Evolutionary conservation across 192 early-diverging fungal genomes (phyloP).

Genomic region (Pilobolus umbonatus): DNA sequence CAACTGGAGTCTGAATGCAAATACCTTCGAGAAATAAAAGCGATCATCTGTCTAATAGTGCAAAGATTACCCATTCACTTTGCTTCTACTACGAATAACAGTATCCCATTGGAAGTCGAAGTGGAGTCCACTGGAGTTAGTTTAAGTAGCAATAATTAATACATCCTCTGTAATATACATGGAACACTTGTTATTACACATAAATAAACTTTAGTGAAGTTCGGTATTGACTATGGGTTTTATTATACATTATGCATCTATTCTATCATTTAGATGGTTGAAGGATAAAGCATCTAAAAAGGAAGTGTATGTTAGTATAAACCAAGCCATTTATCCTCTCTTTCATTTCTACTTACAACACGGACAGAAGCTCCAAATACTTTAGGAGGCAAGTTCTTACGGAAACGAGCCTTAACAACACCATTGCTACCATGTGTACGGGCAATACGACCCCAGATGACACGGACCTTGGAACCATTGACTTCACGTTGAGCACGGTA

Average conservation of each 20-base stretch:
- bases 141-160: too few relatives aligned
- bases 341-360: constrained; percentile 61
- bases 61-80: too few relatives aligned
- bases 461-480: constrained; percentile 91
- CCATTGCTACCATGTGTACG: constrained; percentile 94
- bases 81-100: too few relatives aligned
- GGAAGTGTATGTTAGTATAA: constrained; percentile 6
- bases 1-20: not conserved
- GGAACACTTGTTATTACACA: too few relatives aligned
- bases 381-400: constrained; percentile 93
- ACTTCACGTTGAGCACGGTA: constrained; percentile 86
- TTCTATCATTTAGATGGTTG: constrained; percentile 51
- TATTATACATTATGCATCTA: too few relatives aligned
- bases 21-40: constrained; percentile 2
- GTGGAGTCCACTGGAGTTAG: too few relatives aligned
- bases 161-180: too few relatives aligned
- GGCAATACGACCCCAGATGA: constrained; percentile 97
- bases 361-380: constrained; percentile 89
- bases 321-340: not conserved
- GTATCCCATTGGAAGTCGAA: too few relatives aligned
- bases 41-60: too few relatives aligned
- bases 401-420: constrained; percentile 96
- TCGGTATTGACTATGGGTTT: too few relatives aligned
- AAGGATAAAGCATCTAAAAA: constrained; percentile 92
- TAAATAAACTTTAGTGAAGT: too few relatives aligned